Percentiles rank a stretch among this genome's conserved stretches.
Conservation (phyloP, 2,329 filamentous ascomycete species). For the Paraphoma chrysanthemicola region DNA sequence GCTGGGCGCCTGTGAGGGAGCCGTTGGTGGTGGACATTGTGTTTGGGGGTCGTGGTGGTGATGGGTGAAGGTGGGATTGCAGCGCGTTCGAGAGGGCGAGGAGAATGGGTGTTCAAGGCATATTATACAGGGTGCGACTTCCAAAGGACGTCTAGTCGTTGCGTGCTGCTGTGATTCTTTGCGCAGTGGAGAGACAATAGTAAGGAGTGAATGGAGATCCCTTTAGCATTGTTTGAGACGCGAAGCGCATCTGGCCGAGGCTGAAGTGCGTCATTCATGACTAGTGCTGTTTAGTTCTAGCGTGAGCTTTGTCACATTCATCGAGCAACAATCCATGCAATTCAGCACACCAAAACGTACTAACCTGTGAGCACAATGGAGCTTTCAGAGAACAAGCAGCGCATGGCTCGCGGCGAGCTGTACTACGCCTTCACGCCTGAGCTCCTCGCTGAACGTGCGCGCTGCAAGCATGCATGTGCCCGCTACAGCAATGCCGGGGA, state of each 20-base stretch:
- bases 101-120: slow-evolving; percentile 7
- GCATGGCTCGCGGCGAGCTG: slow-evolving; percentile 72
- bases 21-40: slow-evolving; percentile 23
- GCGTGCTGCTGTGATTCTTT: background rate
- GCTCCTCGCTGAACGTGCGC: slow-evolving; percentile 67
- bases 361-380: slow-evolving; percentile 18
- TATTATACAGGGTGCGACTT: background rate
- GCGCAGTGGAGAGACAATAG: slow-evolving; percentile 12
- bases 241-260: background rate
- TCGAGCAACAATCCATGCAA: background rate
- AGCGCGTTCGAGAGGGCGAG: too few relatives aligned
- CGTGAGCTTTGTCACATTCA: background rate
- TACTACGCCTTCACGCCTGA: slow-evolving; percentile 77
- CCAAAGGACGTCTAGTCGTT: background rate
- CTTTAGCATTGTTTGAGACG: slow-evolving; percentile 6
- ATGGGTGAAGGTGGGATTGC: background rate
- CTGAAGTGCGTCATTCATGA: background rate
- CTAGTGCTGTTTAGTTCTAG: background rate
- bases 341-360: background rate
- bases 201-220: slow-evolving; percentile 6
- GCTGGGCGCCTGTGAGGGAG: slow-evolving; percentile 16
- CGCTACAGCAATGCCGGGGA: slow-evolving; percentile 70
- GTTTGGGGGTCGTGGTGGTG: background rate
- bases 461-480: slow-evolving; percentile 67
- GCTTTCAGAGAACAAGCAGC: slow-evolving; percentile 46